A percentile compares a stretch with the other conserved stretches of the same genome.
Evolutionary conservation across 331 rosid species (phyloP).

Genomic region (Quercus tomentella): DNA sequence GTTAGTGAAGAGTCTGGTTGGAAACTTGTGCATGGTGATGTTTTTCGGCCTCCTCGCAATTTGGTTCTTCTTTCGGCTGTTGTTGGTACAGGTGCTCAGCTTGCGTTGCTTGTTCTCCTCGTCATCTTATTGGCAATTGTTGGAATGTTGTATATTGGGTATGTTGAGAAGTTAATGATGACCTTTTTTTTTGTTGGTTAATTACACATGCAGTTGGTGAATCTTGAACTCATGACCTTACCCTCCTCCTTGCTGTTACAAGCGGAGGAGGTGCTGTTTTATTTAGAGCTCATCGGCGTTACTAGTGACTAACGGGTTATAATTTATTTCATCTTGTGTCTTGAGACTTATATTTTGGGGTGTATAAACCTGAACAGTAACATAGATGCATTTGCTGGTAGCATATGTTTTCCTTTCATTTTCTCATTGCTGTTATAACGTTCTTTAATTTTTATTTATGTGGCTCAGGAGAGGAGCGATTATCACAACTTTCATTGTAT

Average conservation of each 20-base stretch:
- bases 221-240: neutral
- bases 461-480: conserved; percentile 94
- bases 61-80: conserved; percentile 88
- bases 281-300: no score
- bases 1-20: conserved; percentile 99
- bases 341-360: neutral
- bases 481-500: conserved; percentile 94
- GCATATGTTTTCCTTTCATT: conserved; percentile 11
- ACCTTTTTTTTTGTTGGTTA: neutral
- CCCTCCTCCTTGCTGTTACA: no score
- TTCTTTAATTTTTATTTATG: conserved; percentile 9
- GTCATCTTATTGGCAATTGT: conserved; percentile 95
- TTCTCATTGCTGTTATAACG: neutral
- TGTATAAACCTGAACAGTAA: neutral
- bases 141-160: conserved; percentile 99
- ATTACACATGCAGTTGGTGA: neutral
- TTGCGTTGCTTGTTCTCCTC: conserved; percentile 93
- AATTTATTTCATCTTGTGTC: neutral
- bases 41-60: conserved; percentile 82
- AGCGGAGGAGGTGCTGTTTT: no score
- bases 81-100: conserved; percentile 99
- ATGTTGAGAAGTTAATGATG: conserved; percentile 21
- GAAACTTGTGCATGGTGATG: conserved; percentile 99
- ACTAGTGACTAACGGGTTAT: conserved; percentile 12
- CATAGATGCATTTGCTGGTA: neutral